Conservation (phyloP, 352 stramenopile genomes). For the Globisporangium abappressorium region DNA sequence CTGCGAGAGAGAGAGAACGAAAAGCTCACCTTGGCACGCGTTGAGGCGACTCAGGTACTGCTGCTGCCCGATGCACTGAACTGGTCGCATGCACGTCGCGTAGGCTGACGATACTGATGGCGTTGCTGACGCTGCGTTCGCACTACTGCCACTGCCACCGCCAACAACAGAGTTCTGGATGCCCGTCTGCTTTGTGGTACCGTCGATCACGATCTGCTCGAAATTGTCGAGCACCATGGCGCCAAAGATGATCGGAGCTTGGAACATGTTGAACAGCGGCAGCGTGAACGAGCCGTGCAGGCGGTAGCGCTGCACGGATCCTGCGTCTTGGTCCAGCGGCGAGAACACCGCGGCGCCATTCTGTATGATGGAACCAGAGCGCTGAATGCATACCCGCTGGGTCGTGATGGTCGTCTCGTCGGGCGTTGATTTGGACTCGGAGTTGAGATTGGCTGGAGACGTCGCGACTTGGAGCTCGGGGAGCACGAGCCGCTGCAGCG, state of each 20-base stretch:
- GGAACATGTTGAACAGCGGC: conserved; percentile 69
- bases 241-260: conserved; percentile 59
- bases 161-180: conserved; percentile 11
- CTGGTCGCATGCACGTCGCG: conserved; percentile 18
- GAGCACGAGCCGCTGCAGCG: conserved; percentile 46
- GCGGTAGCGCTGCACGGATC: conserved; percentile 42
- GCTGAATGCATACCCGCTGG: conserved; percentile 49
- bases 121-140: not conserved
- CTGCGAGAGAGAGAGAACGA: not conserved
- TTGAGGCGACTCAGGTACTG: conserved; percentile 38
- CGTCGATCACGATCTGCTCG: conserved; percentile 44
- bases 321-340: conserved; percentile 36
- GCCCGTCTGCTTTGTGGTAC: conserved; percentile 31
- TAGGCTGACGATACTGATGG: not conserved
- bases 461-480: conserved; percentile 22
- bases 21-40: conserved; percentile 40
- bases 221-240: conserved; percentile 48
- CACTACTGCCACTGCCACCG: not conserved
- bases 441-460: not conserved
- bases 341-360: conserved; percentile 48
- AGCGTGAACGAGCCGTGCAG: conserved; percentile 46
- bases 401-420: not conserved
- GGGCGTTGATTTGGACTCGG: not conserved
- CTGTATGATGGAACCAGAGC: conserved; percentile 50
- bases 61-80: conserved; percentile 40